Evolutionary conservation across 768 basidiomycete genomes (phyloP).

Genomic region (Lentinula boryana): DNA sequence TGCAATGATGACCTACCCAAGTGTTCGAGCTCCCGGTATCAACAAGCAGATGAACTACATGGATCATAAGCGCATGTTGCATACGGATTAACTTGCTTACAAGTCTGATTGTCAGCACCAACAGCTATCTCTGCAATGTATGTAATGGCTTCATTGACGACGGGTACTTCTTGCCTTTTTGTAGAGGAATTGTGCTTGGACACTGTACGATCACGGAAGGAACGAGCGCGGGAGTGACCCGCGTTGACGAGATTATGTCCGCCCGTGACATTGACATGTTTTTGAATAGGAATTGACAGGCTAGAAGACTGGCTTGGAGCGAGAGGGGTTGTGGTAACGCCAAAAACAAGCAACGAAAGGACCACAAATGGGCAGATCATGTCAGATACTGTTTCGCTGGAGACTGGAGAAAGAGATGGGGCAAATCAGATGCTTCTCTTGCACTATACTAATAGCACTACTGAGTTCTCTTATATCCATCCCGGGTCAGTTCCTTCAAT

Average conservation of each 20-base stretch:
- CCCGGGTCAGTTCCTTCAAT: not conserved
- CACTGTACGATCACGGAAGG: not conserved
- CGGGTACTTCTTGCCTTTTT: not conserved
- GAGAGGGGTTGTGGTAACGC: not conserved
- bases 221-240: not conserved
- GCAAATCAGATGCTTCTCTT: not conserved
- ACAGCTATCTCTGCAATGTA: not conserved
- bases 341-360: not conserved
- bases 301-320: not conserved
- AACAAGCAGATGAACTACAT: constrained; percentile 32
- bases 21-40: constrained; percentile 72
- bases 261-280: not conserved
- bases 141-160: not conserved
- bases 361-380: not conserved
- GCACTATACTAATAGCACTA: not conserved
- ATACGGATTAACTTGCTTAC: not conserved
- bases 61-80: too few species aligned
- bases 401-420: not conserved
- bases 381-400: not conserved
- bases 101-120: not conserved
- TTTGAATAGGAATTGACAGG: not conserved
- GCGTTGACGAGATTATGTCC: not conserved
- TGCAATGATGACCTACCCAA: constrained; percentile 44
- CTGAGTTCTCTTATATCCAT: not conserved
- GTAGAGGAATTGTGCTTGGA: not conserved